These are phyloP conservation scores for Eucalyptus leucophloia DNA, from an alignment of 345 rosid genomes.

Conservation along the genomic window DNA sequence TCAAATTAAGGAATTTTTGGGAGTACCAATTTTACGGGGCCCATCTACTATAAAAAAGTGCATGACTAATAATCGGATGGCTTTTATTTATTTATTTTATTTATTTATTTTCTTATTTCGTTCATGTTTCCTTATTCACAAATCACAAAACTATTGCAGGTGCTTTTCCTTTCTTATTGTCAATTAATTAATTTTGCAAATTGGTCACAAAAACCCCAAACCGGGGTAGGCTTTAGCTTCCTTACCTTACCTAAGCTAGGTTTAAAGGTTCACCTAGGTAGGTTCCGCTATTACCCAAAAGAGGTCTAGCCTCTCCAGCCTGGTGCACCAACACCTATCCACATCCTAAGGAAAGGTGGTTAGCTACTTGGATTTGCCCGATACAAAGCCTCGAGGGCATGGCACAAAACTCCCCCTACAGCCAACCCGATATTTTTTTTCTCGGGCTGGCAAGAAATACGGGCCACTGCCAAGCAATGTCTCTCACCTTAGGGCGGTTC, in stretches of 20 bases:
- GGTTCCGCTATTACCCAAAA: no score
- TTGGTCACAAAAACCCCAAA: no score
- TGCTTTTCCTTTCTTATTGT: background rate
- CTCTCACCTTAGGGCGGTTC: accelerated
- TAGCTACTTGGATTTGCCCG: accelerated
- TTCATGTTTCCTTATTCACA: background rate
- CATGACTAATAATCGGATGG: background rate
- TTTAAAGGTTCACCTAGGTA: no score
- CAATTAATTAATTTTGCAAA: background rate
- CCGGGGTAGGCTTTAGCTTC: no score
- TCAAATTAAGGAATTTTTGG: accelerated
- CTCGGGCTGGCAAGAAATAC: accelerated
- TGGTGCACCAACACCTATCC: no score
- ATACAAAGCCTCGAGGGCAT: accelerated
- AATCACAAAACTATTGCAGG: background rate
- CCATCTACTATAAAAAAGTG: background rate
- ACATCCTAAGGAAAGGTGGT: no score
- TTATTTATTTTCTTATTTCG: background rate
- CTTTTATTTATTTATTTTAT: no score
- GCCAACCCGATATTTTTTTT: no score
- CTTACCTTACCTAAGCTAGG: no score
- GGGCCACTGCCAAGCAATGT: accelerated
- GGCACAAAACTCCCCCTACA: accelerated
- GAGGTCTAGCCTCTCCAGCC: no score
- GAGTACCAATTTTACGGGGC: background rate